Base-by-base conservation (phyloP, 352 stramenopile species). In the Phytophthora citricola region DNA sequence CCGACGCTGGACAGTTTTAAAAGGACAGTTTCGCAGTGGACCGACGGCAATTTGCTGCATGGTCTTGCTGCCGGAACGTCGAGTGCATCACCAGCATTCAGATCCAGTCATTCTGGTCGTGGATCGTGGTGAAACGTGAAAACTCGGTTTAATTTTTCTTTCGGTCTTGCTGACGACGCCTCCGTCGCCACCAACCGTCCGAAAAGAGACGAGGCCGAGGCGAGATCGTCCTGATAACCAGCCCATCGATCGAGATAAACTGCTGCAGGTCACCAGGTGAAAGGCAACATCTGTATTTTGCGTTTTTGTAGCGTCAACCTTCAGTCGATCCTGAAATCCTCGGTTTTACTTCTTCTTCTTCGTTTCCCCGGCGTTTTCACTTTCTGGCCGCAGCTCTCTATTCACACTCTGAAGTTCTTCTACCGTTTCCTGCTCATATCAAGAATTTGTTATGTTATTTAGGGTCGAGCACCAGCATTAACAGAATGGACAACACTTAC, bases 371-470 rank as follows among this genome's bases (percentile, higher is more conserved):
- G 22, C 32, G 48, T 62, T 47, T 64, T 68, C 41, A 2, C 62
- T 27, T 38, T 67, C 40, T 6, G 63, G 63, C 31, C 66, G 44
- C 27, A 81, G 41, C 34, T 67, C 57, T 14, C 51, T 27, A 12
- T 71, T 69, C 47, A 76, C 24, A 31, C 49, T 58, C 9, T 59
- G 51, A 1, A 81, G 57, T 46, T 77, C 63, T 9, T 74, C 50
- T 10, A 77, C 65, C 4, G 71, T 71, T 59, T 79, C 52, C 70
- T 81, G 38, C 2, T 15, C 15, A 53, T 11, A 5, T 29, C 15
- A 58, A 29, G 26, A 27, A 59, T 31, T 27, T 41, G 20, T 58
- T 39, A 62, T 27, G 45, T 27, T 7, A 41, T n/a, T 9, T 14
- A 17, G 14, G 29, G 10, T 56, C 22, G 26, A 34, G 32, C 7